Evolutionary conservation across 176 grass and related monocot species (phyloP).

Genomic region (Hordeum marinum): DNA sequence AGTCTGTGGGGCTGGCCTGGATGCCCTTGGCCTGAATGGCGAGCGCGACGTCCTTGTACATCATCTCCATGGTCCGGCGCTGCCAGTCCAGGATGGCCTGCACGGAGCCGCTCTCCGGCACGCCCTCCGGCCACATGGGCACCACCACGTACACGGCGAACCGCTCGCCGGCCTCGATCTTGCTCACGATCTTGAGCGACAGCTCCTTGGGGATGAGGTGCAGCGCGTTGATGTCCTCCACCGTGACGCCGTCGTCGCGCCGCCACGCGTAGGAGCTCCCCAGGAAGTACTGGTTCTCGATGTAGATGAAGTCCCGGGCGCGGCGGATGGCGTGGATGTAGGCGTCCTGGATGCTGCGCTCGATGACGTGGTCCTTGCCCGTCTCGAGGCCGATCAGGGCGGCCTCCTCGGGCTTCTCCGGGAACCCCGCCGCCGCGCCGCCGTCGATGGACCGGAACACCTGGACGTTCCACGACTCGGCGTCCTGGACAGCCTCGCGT

Average conservation of each 20-base stretch:
- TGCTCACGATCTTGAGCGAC: slow-evolving; percentile 55
- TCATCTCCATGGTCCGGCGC: slow-evolving; percentile 72
- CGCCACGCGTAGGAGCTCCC: slow-evolving; percentile 62
- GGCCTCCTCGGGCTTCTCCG: slow-evolving; percentile 24
- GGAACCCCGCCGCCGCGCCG: slow-evolving; percentile 41
- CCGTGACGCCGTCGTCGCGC: slow-evolving; percentile 4
- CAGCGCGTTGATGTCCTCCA: slow-evolving; percentile 50
- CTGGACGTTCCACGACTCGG: slow-evolving; percentile 46
- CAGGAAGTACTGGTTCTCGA: slow-evolving; percentile 77
- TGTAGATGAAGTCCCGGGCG: slow-evolving; percentile 61
- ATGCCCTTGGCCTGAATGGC: slow-evolving; percentile 40
- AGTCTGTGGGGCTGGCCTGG: slow-evolving; percentile 41
- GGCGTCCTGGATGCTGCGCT: slow-evolving; percentile 70
- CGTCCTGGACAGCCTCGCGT: neutral
- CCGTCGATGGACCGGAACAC: slow-evolving; percentile 65
- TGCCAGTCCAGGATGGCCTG: slow-evolving; percentile 77
- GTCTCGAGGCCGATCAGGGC: slow-evolving; percentile 27
- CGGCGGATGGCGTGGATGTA: slow-evolving; percentile 72
- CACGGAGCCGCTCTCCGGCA: slow-evolving; percentile 55
- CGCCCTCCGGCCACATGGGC: slow-evolving; percentile 72
- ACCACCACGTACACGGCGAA: slow-evolving; percentile 63
- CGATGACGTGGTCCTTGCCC: slow-evolving; percentile 49
- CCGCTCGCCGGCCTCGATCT: slow-evolving; percentile 49
- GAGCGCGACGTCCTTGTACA: slow-evolving; percentile 45
- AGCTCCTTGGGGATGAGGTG: slow-evolving; percentile 67